phyloP scores from a whole-genome alignment of 768 basidiomycete species.

The Amanita brunnescens region DNA sequence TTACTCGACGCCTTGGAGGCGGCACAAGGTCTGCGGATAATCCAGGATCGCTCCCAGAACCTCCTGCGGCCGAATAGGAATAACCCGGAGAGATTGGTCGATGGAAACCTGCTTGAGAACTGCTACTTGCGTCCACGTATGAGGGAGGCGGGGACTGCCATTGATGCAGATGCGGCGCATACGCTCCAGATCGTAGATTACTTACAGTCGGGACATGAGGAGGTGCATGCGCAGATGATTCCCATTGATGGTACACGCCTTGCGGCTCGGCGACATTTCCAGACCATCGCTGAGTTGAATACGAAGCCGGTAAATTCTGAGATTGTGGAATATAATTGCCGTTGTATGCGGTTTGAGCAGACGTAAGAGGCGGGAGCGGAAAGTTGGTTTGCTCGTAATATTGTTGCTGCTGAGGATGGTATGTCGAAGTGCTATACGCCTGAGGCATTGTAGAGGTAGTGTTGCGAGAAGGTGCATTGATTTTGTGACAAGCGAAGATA shows the following conservation, averaged over 20 bases:
- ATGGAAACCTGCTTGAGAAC: slow-evolving; percentile 13
- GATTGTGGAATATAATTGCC: slow-evolving; percentile 26
- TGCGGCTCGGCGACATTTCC: slow-evolving; percentile 21
- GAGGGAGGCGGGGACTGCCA: slow-evolving; percentile 31
- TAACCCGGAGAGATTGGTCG: slow-evolving; percentile 28
- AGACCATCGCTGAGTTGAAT: slow-evolving; percentile 36
- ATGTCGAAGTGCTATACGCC: slow-evolving; percentile 30
- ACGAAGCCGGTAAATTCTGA: slow-evolving; percentile 20
- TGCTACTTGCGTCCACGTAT: slow-evolving; percentile 4
- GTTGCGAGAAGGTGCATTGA: slow-evolving; percentile 36
- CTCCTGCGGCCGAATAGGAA: slow-evolving; percentile 27
- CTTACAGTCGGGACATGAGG: slow-evolving; percentile 22
- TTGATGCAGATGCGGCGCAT: slow-evolving; percentile 25
- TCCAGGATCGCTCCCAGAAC: slow-evolving; percentile 19
- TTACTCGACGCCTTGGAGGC: slow-evolving; percentile 48
- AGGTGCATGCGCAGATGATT: slow-evolving; percentile 21
- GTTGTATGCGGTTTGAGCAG: slow-evolving; percentile 23
- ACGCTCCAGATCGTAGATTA: slow-evolving; percentile 24
- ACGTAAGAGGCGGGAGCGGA: slow-evolving; percentile 31
- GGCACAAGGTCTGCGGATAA: slow-evolving; percentile 41
- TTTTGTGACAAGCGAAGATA: slow-evolving; percentile 69
- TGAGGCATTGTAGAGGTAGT: slow-evolving; percentile 37
- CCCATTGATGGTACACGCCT: slow-evolving; percentile 20
- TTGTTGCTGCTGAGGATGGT: slow-evolving; percentile 26
- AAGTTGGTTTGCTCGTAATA: slow-evolving; percentile 36